A percentile compares a stretch with the other conserved stretches of the same genome.
These are phyloP conservation scores for Fusarium sp. DNA, from an alignment of 2,329 filamentous ascomycete species.

Conservation along the genomic window DNA sequence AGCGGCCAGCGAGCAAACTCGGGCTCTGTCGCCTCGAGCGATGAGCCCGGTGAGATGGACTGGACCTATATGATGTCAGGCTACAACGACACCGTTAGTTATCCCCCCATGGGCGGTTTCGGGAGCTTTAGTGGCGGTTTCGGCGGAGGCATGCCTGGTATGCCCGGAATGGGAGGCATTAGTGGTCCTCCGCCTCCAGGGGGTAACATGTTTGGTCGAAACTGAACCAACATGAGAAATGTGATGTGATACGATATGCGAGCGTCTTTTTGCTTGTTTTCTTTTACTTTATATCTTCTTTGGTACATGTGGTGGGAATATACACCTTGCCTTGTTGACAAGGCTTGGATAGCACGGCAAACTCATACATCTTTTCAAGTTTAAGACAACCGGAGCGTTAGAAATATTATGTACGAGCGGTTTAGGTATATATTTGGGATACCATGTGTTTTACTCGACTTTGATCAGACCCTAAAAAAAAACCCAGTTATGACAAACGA, in stretches of 20 bases:
- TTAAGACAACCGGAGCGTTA: not conserved
- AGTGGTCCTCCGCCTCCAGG: constrained; percentile 38
- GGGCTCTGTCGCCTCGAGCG: constrained; percentile 43
- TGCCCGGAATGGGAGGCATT: constrained; percentile 41
- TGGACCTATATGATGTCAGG: constrained; percentile 65
- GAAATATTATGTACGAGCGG: not conserved
- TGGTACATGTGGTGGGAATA: not conserved
- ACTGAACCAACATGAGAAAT: constrained; percentile 29
- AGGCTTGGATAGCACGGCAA: not conserved
- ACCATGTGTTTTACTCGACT: too few species aligned
- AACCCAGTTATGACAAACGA: too few species aligned
- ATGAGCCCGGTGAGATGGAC: constrained; percentile 60
- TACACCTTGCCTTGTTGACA: not conserved
- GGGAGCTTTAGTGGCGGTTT: constrained; percentile 48
- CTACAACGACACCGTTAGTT: constrained; percentile 55
- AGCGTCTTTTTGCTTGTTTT: constrained; percentile 2
- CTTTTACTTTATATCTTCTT: constrained; percentile 1
- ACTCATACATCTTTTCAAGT: not conserved
- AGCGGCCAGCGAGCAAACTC: constrained; percentile 30
- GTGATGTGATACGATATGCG: constrained; percentile 14
- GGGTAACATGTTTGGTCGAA: constrained; percentile 50
- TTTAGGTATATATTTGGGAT: not conserved
- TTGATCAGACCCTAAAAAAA: too few species aligned
- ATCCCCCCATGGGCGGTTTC: constrained; percentile 51
- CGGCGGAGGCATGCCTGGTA: constrained; percentile 46